Conservation (phyloP, 441 rosid genomes). For the Lepidium campestre region DNA sequence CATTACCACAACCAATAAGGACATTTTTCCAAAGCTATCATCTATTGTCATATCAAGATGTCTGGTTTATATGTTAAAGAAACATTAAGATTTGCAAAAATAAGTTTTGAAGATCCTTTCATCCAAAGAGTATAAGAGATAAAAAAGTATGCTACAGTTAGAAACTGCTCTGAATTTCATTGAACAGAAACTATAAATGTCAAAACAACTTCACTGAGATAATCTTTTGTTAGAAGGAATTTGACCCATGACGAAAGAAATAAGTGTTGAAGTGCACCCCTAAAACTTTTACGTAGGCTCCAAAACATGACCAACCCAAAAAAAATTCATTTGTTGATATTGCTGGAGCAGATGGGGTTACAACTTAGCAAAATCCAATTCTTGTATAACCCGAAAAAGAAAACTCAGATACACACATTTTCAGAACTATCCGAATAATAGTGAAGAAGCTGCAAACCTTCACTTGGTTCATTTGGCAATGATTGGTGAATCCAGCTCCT, state of each 20-base stretch:
- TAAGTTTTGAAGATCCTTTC: slow-evolving; percentile 1
- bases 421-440: slow-evolving; percentile 15
- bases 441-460: slow-evolving; percentile 27
- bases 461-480: slow-evolving; percentile 16
- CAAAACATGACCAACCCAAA: slow-evolving; percentile 18
- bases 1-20: slow-evolving; percentile 33
- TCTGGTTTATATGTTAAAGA: slow-evolving; percentile 3
- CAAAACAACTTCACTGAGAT: slow-evolving; percentile 1
- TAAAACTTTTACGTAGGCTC: slow-evolving; percentile 4
- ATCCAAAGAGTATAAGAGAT: background rate
- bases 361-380: slow-evolving; percentile 7
- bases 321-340: slow-evolving; percentile 12
- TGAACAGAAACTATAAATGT: background rate
- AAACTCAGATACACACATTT: slow-evolving; percentile 7
- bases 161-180: background rate
- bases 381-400: slow-evolving; percentile 10
- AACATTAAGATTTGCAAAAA: slow-evolving; percentile 6
- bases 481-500: slow-evolving; percentile 1
- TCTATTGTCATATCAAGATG: background rate
- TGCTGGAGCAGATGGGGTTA: slow-evolving; percentile 22
- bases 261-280: slow-evolving; percentile 16
- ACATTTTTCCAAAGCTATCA: background rate
- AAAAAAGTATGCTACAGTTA: background rate
- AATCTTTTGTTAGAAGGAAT: slow-evolving; percentile 12
- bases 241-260: slow-evolving; percentile 2